A percentile compares a stretch with the other conserved stretches of the same genome.
Conservation (phyloP, 2,329 filamentous ascomycete genomes). For the Tolypocladium ophioglossoides region DNA sequence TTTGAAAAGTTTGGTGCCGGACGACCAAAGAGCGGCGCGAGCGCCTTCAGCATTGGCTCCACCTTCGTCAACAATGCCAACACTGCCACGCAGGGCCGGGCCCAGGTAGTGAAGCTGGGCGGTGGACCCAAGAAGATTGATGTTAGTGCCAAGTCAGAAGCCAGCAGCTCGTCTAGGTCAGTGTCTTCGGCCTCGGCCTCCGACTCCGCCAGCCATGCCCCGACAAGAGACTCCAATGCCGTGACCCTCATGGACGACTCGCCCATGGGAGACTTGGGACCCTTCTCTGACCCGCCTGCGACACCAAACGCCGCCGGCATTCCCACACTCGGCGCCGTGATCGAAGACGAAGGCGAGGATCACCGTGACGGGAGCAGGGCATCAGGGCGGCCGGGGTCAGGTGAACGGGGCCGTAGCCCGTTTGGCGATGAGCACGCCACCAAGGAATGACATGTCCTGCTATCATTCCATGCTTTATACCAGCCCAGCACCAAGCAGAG, state of each 20-base stretch:
- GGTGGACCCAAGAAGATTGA: slow-evolving; percentile 37
- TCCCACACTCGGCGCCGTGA: slow-evolving; percentile 42
- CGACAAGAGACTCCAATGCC: slow-evolving; percentile 29
- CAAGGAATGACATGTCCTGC: slow-evolving; percentile 26
- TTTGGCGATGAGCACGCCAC: slow-evolving; percentile 51
- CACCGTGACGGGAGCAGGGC: slow-evolving; percentile 23
- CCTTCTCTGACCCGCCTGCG: slow-evolving; percentile 46
- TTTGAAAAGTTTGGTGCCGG: slow-evolving; percentile 43
- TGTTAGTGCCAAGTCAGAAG: slow-evolving; percentile 26
- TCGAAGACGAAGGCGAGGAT: slow-evolving; percentile 37
- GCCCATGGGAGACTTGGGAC: slow-evolving; percentile 40
- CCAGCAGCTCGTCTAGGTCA: slow-evolving; percentile 14
- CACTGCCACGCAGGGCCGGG: slow-evolving; percentile 45
- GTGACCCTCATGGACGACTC: slow-evolving; percentile 41
- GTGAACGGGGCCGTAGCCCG: slow-evolving; percentile 31
- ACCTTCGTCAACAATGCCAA: slow-evolving; percentile 58
- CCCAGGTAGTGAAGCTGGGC: slow-evolving; percentile 50
- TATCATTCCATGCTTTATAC: slow-evolving; percentile 2
- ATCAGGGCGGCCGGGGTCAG: slow-evolving; percentile 12
- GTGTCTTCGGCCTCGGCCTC: slow-evolving; percentile 4
- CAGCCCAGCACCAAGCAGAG: neutral
- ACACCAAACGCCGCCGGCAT: slow-evolving; percentile 22
- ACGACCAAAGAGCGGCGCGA: slow-evolving; percentile 42
- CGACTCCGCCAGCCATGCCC: slow-evolving; percentile 9
- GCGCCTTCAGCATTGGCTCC: slow-evolving; percentile 56